Conservation (phyloP, 2,329 filamentous ascomycete species). For the Hypoxylon sp. region DNA sequence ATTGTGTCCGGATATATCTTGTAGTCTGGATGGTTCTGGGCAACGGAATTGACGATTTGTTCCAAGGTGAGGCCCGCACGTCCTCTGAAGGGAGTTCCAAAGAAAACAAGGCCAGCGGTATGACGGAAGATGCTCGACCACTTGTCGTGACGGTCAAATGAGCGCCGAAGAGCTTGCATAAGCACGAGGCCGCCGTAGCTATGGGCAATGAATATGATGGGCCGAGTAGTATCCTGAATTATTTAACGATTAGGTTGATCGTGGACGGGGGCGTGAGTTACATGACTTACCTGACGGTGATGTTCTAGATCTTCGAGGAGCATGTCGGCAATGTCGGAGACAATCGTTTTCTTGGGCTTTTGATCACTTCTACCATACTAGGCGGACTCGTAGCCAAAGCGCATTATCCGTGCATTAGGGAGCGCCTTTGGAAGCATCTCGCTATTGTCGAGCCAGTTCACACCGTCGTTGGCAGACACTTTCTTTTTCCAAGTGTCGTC, state of each 20-base stretch:
- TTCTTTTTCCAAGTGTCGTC: background rate
- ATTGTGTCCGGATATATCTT: background rate
- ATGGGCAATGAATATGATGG: conserved; percentile 37
- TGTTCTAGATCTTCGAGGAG: background rate
- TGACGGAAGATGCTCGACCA: conserved; percentile 24
- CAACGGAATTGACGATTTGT: background rate
- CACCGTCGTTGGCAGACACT: background rate
- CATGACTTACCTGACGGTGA: conserved; percentile 1
- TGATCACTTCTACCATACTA: background rate
- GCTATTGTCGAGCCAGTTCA: background rate
- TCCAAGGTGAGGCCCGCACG: background rate
- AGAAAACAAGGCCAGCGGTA: background rate
- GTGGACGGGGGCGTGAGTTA: conserved; percentile 28
- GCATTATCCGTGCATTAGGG: conserved; percentile 9
- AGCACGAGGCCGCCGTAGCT: conserved; percentile 35
- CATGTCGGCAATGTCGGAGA: background rate
- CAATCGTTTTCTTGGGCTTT: background rate
- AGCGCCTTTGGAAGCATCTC: background rate
- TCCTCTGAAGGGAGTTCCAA: background rate
- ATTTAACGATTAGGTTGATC: conserved; percentile 25
- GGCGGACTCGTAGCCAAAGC: conserved; percentile 24
- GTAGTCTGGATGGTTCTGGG: background rate
- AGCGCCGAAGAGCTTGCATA: conserved; percentile 18
- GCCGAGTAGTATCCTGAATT: conserved; percentile 20
- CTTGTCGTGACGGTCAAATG: background rate